phyloP scores from a whole-genome alignment of 176 grass and related monocot genomes.

The Musa troglodytarum region DNA sequence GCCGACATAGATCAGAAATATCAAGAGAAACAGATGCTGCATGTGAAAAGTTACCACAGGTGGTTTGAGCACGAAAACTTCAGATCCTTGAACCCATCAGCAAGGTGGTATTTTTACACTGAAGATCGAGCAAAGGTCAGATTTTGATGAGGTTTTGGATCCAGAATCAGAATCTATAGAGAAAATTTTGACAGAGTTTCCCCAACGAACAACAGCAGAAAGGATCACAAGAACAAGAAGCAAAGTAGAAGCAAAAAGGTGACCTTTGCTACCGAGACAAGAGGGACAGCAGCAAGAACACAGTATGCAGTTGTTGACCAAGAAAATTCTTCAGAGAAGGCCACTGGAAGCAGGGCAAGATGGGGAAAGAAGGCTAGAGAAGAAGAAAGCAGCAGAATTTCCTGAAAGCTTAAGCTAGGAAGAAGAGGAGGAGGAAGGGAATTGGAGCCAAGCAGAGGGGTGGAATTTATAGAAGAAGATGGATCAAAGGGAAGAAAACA shows the following conservation, averaged over 20 bases:
- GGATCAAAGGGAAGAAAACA: neutral
- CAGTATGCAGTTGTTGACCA: neutral
- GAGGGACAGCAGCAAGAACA: constrained; percentile 15
- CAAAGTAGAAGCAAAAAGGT: too few relatives aligned
- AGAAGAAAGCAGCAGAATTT: constrained; percentile 1
- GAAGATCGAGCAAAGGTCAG: too few relatives aligned
- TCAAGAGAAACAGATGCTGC: constrained; percentile 24
- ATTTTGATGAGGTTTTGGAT: neutral
- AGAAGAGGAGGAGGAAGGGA: constrained; percentile 73
- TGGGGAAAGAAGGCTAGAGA: neutral
- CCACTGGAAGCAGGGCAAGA: neutral
- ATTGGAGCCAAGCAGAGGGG: constrained; percentile 47
- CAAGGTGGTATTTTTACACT: neutral
- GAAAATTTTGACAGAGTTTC: constrained; percentile 38
- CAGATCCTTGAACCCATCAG: neutral
- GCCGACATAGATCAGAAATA: constrained; percentile 68
- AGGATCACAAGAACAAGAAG: neutral
- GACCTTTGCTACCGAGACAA: neutral
- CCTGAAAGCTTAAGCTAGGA: constrained; percentile 32
- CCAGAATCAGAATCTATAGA: neutral
- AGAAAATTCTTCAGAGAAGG: neutral
- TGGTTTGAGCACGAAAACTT: neutral
- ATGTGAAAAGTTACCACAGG: constrained; percentile 13
- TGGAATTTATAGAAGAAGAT: constrained; percentile 55
- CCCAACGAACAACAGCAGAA: neutral